Percentiles rank a stretch among this genome's conserved stretches.
phyloP scores from a whole-genome alignment of 495 filamentous ascomycete genomes.

The Copromyces sp. region DNA sequence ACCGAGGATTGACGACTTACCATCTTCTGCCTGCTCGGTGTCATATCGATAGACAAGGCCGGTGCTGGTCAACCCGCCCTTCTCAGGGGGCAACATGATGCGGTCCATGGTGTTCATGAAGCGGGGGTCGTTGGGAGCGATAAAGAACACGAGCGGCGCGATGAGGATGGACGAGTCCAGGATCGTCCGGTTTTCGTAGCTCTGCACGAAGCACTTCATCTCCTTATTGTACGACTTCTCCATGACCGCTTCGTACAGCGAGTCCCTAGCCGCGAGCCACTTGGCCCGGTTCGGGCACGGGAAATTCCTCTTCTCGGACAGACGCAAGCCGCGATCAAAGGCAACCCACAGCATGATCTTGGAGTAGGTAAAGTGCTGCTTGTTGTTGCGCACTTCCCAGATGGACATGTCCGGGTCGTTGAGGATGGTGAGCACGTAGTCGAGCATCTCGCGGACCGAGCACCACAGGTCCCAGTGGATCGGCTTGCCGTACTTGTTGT shows the following conservation, averaged over 20 bases:
- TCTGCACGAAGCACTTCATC: conserved; percentile 56
- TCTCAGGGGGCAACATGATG: conserved; percentile 55
- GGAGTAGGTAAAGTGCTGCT: conserved; percentile 64
- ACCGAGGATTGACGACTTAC: conserved; percentile 29
- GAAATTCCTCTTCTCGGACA: conserved; percentile 58
- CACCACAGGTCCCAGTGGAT: conserved; percentile 61
- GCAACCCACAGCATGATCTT: conserved; percentile 73
- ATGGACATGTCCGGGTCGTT: conserved; percentile 63
- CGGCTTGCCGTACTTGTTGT: conserved; percentile 69
- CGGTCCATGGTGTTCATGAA: conserved; percentile 59
- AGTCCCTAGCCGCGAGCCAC: conserved; percentile 53
- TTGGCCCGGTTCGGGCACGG: conserved; percentile 55
- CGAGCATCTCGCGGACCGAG: conserved; percentile 22
- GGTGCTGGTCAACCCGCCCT: conserved; percentile 60
- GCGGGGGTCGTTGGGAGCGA: conserved; percentile 60
- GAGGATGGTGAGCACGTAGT: conserved; percentile 45
- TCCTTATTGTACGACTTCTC: conserved; percentile 54
- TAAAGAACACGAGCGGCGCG: conserved; percentile 65
- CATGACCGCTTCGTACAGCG: conserved; percentile 65
- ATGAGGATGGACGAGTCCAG: conserved; percentile 63
- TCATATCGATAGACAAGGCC: conserved; percentile 65
- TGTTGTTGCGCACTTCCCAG: conserved; percentile 64
- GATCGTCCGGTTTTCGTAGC: conserved; percentile 56
- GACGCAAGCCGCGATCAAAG: conserved; percentile 58
- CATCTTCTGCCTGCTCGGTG: conserved; percentile 53